Conservation (phyloP, 2,329 filamentous ascomycete species). For the Phaeoacremonium minimum region DNA sequence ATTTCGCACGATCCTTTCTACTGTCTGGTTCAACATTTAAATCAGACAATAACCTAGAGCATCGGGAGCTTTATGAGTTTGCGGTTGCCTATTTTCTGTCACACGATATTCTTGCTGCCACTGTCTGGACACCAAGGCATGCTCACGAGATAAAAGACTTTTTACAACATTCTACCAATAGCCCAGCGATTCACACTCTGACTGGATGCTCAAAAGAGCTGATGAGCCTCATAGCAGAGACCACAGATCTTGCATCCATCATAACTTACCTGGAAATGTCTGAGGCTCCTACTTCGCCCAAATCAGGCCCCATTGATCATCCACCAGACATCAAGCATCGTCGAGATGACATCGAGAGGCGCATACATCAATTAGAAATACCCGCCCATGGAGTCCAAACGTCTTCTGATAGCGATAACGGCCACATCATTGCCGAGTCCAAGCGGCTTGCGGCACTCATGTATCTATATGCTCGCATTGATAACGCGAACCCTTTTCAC, state of each 20-base stretch:
- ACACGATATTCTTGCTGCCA: constrained; percentile 12
- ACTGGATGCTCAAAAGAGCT: constrained; percentile 12
- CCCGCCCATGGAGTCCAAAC: background rate
- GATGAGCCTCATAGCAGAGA: constrained; percentile 8
- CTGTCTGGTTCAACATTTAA: constrained; percentile 2
- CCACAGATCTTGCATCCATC: constrained; percentile 4
- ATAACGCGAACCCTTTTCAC: constrained; percentile 17
- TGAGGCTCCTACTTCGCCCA: no score
- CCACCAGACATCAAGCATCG: background rate
- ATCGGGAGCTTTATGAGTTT: constrained; percentile 14
- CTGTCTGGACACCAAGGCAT: constrained; percentile 8
- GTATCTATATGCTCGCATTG: constrained; percentile 21
- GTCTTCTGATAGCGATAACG: background rate
- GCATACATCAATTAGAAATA: background rate
- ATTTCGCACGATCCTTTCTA: constrained; percentile 13
- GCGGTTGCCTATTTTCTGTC: constrained; percentile 16
- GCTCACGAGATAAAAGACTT: no score
- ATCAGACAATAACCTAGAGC: constrained; percentile 12
- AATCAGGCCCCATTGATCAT: background rate
- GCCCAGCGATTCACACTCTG: constrained; percentile 8
- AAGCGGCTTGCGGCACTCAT: constrained; percentile 19
- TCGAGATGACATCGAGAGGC: constrained; percentile 1
- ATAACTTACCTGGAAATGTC: no score
- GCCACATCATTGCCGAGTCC: constrained; percentile 13
- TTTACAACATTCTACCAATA: constrained; percentile 1